These are phyloP conservation scores for Helminthosporium solani DNA, from an alignment of 2,329 filamentous ascomycete genomes.

Conservation along the genomic window DNA sequence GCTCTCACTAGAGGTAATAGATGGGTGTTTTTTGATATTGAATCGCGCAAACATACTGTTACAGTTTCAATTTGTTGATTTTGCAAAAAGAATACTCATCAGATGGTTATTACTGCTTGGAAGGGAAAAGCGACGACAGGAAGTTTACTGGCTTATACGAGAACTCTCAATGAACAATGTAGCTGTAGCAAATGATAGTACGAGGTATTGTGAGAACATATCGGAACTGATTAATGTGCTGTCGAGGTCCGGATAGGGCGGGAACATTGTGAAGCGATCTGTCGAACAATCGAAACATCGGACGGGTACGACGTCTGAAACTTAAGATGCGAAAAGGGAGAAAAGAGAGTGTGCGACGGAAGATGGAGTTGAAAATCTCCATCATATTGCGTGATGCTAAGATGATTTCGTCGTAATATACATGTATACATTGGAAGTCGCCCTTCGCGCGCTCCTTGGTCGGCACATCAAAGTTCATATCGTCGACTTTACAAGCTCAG, in stretches of 20 bases:
- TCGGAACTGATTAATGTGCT: background rate
- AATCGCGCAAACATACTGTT: too few relatives aligned
- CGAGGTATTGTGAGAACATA: background rate
- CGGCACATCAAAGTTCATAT: conserved; percentile 15
- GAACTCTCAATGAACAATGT: background rate
- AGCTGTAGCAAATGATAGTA: too few relatives aligned
- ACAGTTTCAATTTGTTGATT: too few relatives aligned
- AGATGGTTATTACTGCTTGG: too few relatives aligned
- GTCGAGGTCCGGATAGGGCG: too few relatives aligned
- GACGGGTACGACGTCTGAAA: background rate
- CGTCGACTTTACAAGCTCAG: conserved; percentile 57
- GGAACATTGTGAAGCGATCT: background rate
- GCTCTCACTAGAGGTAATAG: too few relatives aligned
- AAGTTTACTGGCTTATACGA: background rate
- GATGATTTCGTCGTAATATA: conserved; percentile 1
- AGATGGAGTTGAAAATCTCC: background rate
- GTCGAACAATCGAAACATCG: too few relatives aligned
- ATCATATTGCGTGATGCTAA: too few relatives aligned
- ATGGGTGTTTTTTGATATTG: too few relatives aligned
- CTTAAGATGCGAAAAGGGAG: background rate
- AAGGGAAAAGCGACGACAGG: too few relatives aligned
- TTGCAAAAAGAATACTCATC: too few relatives aligned
- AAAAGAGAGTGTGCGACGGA: background rate
- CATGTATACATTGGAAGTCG: conserved; percentile 1
- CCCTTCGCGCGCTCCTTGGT: background rate